A percentile compares a stretch with the other conserved stretches of the same genome.
Conservation (phyloP, 495 filamentous ascomycete species). For the Lindgomyces ingoldianus region DNA sequence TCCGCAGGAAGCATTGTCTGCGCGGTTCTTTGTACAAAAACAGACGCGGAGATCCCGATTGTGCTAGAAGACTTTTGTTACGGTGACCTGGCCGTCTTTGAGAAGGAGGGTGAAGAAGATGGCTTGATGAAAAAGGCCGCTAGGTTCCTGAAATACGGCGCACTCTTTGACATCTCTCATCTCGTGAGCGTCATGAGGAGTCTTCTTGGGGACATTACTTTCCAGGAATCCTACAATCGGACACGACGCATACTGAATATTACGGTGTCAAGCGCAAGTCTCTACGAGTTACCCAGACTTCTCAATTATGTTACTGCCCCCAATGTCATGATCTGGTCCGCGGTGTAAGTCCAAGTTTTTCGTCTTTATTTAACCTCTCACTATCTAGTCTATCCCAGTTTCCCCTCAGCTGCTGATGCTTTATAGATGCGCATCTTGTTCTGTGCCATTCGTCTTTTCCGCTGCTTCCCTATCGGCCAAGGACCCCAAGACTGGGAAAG, state of each 20-base stretch:
- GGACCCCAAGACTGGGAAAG: slow-evolving; percentile 75
- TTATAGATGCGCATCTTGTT: slow-evolving; percentile 78
- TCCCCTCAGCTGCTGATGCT: slow-evolving; percentile 34
- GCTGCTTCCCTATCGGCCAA: slow-evolving; percentile 78
- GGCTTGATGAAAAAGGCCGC: slow-evolving; percentile 67
- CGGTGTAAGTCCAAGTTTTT: slow-evolving; percentile 61
- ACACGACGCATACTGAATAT: slow-evolving; percentile 90
- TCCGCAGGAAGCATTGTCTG: slow-evolving; percentile 95
- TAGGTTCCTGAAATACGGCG: slow-evolving; percentile 76
- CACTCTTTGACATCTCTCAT: slow-evolving; percentile 79
- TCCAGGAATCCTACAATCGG: slow-evolving; percentile 92
- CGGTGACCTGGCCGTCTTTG: slow-evolving; percentile 83
- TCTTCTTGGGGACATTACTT: slow-evolving; percentile 84
- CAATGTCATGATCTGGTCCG: slow-evolving; percentile 95
- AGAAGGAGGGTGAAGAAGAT: slow-evolving; percentile 68
- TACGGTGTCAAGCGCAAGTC: slow-evolving; percentile 79
- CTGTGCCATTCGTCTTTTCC: slow-evolving; percentile 84
- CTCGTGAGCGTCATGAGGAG: slow-evolving; percentile 76
- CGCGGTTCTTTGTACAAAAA: slow-evolving; percentile 78
- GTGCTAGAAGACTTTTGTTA: slow-evolving; percentile 73
- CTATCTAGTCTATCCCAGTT: not conserved
- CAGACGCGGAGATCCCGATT: slow-evolving; percentile 78
- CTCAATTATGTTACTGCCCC: slow-evolving; percentile 93
- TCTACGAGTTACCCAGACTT: slow-evolving; percentile 82
- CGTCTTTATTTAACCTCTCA: not conserved